These are phyloP conservation scores for Logfia minima DNA, from an alignment of 129 eudicot species.

Conservation along the genomic window DNA sequence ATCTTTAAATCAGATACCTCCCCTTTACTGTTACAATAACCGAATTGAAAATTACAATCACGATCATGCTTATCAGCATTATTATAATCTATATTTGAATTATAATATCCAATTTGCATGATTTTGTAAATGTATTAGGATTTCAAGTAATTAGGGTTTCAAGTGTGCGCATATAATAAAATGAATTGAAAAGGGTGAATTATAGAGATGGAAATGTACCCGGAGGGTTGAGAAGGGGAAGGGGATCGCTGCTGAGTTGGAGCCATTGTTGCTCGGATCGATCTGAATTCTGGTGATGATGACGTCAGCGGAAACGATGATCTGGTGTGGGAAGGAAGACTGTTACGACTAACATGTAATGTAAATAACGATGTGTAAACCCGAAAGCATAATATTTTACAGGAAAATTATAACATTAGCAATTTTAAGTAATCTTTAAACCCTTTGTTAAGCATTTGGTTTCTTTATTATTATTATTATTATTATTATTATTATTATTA, in stretches of 20 bases:
- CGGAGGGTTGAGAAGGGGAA: constrained; percentile 98
- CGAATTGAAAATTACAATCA: not conserved
- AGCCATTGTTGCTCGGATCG: constrained; percentile 44
- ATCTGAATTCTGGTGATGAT: not conserved
- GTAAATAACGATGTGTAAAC: no score
- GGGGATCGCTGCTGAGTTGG: constrained; percentile 69
- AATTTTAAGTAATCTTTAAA: no score
- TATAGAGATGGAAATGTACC: constrained; percentile 38
- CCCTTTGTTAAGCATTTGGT: no score
- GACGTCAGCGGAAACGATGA: not conserved
- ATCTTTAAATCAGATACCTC: constrained; percentile 92
- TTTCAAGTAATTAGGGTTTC: constrained; percentile 28
- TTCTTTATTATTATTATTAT: no score
- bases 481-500: no score
- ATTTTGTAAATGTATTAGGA: not conserved
- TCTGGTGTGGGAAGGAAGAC: not conserved
- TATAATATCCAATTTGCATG: not conserved
- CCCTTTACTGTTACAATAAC: constrained; percentile 61
- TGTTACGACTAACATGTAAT: no score
- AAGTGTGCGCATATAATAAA: not conserved
- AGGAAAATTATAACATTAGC: no score
- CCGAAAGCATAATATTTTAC: no score
- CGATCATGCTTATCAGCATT: constrained; percentile 5
- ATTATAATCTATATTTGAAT: constrained; percentile 6
- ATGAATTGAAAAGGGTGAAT: not conserved